Evolutionary conservation across 83 land plant species (phyloP), one percentile per base, ranked within the genome.

Genomic region (Larix sibirica): DNA sequence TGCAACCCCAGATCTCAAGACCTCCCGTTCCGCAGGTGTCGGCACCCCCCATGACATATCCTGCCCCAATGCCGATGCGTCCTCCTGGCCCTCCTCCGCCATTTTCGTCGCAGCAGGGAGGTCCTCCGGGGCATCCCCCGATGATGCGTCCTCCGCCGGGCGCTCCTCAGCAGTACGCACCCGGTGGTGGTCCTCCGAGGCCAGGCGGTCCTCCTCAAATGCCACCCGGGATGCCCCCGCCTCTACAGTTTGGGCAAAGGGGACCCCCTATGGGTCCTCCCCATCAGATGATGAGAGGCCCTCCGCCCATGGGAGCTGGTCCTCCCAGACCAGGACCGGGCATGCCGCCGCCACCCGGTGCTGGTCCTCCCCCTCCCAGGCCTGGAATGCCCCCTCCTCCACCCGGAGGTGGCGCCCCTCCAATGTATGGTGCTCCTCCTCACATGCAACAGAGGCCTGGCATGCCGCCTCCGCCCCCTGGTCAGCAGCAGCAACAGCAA

Each of bases 1-100:
- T 97, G 99, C 99, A 95, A 89, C 99, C 99, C 1, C 97, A 95
- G 87, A 90, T 93, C 67, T 67, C 89, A 1, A 82, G 97, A 16
- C 98, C 98, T 18, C 96, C 93, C 12, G 76, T 90, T 47, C 84
- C 96, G 9, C 89, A 90, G 84, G 24, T 62, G 1, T 88, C 94
- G 0, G 92, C 97, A 0, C 93, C 91, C 8, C 93, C 96, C 6
- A 87, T 94, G 62, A 82, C 88, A 0, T 93, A 96, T 73, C 90
- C 95, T 1, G 85, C 86, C 58, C 58, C 58, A 54, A 54, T 54
- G 24, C 76, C 40, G 20, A 71, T 71, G 76, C 76, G 83, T 20
- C 58, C 58, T 13, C 58, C 58, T 54, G 58, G 58, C 3, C 85
- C 85, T 0, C 87, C 87, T 7, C 75, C 77, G 17, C 82, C 68